phyloP scores from a whole-genome alignment of 192 early-diverging fungal species.

The Backusella sp. region DNA sequence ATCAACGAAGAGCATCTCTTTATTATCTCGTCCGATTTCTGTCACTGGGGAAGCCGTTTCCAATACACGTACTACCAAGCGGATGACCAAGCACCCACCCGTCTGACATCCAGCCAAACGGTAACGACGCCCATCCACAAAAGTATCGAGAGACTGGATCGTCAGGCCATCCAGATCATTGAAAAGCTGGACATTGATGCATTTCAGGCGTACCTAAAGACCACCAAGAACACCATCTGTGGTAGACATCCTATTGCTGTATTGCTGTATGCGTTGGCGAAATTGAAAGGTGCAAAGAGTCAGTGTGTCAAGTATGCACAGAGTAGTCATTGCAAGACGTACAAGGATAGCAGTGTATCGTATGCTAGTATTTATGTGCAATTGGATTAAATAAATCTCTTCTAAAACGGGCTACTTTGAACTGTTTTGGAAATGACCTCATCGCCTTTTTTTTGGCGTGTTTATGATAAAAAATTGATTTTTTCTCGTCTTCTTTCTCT shows the following conservation, averaged over 20 bases:
- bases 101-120: slow-evolving; percentile 5
- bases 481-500: too few relatives aligned
- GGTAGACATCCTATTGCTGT: slow-evolving; percentile 90
- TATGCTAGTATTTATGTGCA: slow-evolving; percentile 65
- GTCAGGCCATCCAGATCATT: slow-evolving; percentile 77
- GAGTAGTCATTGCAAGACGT: slow-evolving; percentile 57
- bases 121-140: slow-evolving; percentile 62
- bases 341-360: slow-evolving; percentile 72
- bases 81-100: slow-evolving; percentile 8
- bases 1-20: slow-evolving; percentile 76
- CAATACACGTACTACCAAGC: slow-evolving; percentile 67
- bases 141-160: slow-evolving; percentile 79
- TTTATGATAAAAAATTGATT: too few relatives aligned
- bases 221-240: slow-evolving; percentile 92
- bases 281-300: slow-evolving; percentile 29
- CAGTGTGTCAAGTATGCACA: slow-evolving; percentile 88
- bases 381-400: background rate
- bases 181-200: slow-evolving; percentile 54
- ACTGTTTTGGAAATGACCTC: too few relatives aligned
- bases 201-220: slow-evolving; percentile 70
- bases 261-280: slow-evolving; percentile 65
- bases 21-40: slow-evolving; percentile 97
- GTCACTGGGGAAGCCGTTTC: slow-evolving; percentile 95
- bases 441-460: too few relatives aligned
- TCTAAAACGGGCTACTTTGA: too few relatives aligned